Evolutionary conservation across 306 rosid species (phyloP).

Genomic region (Rubus idaeus): DNA sequence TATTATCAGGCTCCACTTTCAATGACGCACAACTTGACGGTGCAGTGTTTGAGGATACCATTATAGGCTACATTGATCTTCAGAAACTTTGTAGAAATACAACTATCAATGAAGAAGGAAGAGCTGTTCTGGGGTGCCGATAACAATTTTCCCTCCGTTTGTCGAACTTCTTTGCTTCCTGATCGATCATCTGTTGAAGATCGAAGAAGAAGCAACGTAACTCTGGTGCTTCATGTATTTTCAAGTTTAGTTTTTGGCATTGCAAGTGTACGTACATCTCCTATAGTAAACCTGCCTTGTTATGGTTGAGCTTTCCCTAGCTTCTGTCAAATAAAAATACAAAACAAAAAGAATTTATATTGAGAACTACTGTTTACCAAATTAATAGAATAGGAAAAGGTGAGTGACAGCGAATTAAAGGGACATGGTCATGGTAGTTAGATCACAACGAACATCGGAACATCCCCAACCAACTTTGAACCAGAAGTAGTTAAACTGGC

Average conservation of each 20-base stretch:
- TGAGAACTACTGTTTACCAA: not conserved
- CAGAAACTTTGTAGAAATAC: conserved; percentile 83
- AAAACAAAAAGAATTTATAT: not conserved
- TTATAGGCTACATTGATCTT: conserved; percentile 88
- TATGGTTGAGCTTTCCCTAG: not conserved
- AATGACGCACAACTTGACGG: conserved; percentile 67
- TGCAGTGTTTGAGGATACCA: conserved; percentile 87
- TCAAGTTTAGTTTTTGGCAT: not conserved
- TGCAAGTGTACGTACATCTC: not conserved
- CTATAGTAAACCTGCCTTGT: conserved; percentile 5
- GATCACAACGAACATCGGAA: conserved; percentile 9
- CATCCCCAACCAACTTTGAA: conserved; percentile 4
- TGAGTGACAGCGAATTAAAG: too few relatives aligned
- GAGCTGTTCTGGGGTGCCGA: conserved; percentile 84
- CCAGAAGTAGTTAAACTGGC: not conserved
- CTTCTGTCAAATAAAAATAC: not conserved
- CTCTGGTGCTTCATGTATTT: not conserved
- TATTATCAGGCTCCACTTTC: conserved; percentile 87
- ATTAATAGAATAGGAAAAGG: not conserved
- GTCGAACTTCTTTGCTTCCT: not conserved
- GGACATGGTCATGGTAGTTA: not conserved
- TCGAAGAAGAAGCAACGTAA: not conserved
- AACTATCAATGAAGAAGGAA: conserved; percentile 53
- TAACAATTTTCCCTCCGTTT: conserved; percentile 19
- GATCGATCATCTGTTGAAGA: conserved; percentile 2